These are phyloP conservation scores for Talaromyces thailandensis DNA, from an alignment of 495 filamentous ascomycete genomes.

Conservation along the genomic window DNA sequence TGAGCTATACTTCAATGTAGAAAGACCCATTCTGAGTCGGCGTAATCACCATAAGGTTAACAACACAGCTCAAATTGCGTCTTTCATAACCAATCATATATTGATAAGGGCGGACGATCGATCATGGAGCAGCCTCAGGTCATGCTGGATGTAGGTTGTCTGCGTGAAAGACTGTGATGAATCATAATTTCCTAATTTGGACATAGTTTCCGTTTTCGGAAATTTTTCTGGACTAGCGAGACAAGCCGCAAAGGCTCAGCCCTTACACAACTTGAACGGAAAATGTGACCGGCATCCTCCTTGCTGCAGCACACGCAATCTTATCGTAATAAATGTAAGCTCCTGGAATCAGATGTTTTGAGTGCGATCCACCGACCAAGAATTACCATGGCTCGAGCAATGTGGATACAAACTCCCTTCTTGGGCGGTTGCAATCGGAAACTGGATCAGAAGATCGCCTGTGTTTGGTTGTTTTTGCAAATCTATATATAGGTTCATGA, in stretches of 20 bases:
- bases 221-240: neutral
- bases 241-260: neutral
- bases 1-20: neutral
- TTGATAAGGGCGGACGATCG: neutral
- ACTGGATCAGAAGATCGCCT: neutral
- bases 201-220: neutral
- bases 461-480: neutral
- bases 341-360: neutral
- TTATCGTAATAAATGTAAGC: neutral
- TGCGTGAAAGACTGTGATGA: neutral
- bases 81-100: neutral
- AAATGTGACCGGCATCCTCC: neutral
- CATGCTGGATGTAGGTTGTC: neutral
- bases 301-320: neutral
- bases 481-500: neutral
- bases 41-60: neutral
- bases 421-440: neutral
- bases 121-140: neutral
- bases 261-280: neutral
- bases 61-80: neutral
- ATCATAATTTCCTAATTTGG: neutral
- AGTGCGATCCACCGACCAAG: neutral
- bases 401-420: neutral
- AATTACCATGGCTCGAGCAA: neutral
- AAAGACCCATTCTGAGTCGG: neutral